A percentile compares a stretch with the other conserved stretches of the same genome.
phyloP scores from a whole-genome alignment of 2,329 filamentous ascomycete species.

The Stagonosporopsis rhizophila region DNA sequence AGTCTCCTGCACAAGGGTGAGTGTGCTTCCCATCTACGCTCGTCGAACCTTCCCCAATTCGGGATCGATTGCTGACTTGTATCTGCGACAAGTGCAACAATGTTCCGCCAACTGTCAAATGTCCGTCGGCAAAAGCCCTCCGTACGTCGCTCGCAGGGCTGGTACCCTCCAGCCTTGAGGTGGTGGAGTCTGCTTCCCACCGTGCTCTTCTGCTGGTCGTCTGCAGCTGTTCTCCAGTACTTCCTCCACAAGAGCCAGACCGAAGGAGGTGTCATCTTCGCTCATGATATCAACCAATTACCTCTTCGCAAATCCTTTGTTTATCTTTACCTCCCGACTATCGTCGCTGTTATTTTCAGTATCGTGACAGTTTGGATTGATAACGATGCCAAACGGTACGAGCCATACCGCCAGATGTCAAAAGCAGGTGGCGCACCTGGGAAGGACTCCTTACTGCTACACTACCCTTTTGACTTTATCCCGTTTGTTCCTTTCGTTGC shows the following conservation, averaged over 20 bases:
- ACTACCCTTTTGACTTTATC: constrained; percentile 61
- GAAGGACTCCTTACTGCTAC: constrained; percentile 57
- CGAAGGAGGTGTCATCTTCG: constrained; percentile 54
- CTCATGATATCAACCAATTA: constrained; percentile 45
- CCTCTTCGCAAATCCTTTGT: constrained; percentile 54
- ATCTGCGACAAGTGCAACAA: too few relatives aligned
- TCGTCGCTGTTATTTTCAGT: constrained; percentile 62
- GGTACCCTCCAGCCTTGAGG: constrained; percentile 12
- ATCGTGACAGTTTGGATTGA: constrained; percentile 66
- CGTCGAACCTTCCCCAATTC: too few relatives aligned
- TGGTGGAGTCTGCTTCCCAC: constrained; percentile 15
- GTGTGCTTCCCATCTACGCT: too few relatives aligned
- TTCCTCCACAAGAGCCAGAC: constrained; percentile 51
- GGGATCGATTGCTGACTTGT: too few relatives aligned
- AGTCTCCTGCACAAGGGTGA: too few relatives aligned
- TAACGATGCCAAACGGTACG: constrained; percentile 63
- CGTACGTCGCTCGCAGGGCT: neutral
- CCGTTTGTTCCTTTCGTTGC: constrained; percentile 47
- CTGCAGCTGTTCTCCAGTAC: constrained; percentile 56
- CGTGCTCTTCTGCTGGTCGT: constrained; percentile 12
- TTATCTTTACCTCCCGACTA: constrained; percentile 57
- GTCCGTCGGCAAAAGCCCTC: too few relatives aligned
- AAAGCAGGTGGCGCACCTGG: constrained; percentile 52
- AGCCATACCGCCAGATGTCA: constrained; percentile 66
- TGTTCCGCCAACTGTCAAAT: too few relatives aligned